Evolutionary conservation across 768 basidiomycete genomes (phyloP), one percentile per base, ranked within the genome.

Genomic region (Leucocoprinus birnbaumii): DNA sequence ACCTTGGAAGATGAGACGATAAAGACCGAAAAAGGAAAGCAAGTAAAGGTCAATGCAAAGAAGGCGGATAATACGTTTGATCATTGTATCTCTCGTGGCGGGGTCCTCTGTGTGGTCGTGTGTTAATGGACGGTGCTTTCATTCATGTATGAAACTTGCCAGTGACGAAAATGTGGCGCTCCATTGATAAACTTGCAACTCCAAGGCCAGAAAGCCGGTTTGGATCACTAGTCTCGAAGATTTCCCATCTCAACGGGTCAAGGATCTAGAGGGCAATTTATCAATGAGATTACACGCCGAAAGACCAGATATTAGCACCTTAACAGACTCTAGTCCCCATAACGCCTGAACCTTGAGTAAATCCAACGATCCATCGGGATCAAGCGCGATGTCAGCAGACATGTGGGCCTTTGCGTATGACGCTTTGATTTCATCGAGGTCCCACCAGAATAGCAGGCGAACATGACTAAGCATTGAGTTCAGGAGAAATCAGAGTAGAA

Each of bases 391-490:
- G 18, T 55, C 53, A 24, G 37, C 45, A 9, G 53, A 48, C 38
- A 55, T 25, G 26, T 55, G 37, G 22, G 53, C 46, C 31, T 40
- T 55, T 2, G 53, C 45, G 3, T 38, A 25, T 18, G 37, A 40
- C 10, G 45, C 25, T 46, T 41, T 55, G 1, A 55, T 6, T 8
- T 48, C 47, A 14, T 55, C 45, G 27, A 55, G 45, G 14, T 45
- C 38, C 37, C 46, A 55, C 53, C 53, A 55, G n/a, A 55, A 55
- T 26, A 55, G 26, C 8, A 55, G 13, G 7, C 53, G 46, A 14
- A 55, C 35, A 19, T 55, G 53, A 16, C 53, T 55, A 14, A 5
- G 31, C 9, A 14, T 7, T n/a, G 25, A 40, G 18, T 13, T 48
- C 2, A 41, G 18, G 4, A n/a, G 1, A 24, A 7, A 2, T 10